Base-by-base conservation (phyloP, 2,329 filamentous ascomycete species). In the Dactylonectria macrodidyma region DNA sequence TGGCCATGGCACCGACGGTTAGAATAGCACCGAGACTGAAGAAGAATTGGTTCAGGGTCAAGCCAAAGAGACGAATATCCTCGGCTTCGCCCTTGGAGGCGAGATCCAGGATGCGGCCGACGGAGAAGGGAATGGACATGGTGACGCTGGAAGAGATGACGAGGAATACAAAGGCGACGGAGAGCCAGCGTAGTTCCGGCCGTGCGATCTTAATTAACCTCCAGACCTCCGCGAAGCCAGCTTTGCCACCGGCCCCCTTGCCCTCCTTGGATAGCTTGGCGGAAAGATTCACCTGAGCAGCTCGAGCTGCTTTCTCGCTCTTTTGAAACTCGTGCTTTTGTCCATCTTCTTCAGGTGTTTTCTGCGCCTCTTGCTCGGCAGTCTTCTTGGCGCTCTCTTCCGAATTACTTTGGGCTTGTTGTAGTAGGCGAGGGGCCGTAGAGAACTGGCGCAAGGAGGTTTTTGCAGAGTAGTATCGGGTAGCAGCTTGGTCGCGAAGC, bases 41-140 rank as follows among this genome's bases (percentile, higher is more conserved):
- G 82, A 98, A 99, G 85, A 99, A 98, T 77, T 97, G 94, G 46
- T 90, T 91, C 77, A 97, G 85, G 50, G 92, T 93, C 67, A 98
- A 83, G 22, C 96, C 96, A 78, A 98, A 96, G 12, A 98, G 85
- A 62, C 89, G 89, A 41, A 87, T 86, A 22, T 90, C 92, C 59
- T 92, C 90, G 22, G 86, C 85, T 9, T 89, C 84, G 47, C 89
- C 87, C 76, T 95, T 92, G 10, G 95, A 97, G 9, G 95, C 94
- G 60, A 96, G 89, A 81, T 99, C 96, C 79, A 99, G 85, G 69
- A 99, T 97, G 78, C 95, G 95, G 64, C 96, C 96, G 72, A 99
- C 97, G 0, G 95, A 97, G 79, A 98, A 97, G 1, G 96, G 96
- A 67, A 99, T 93, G 2, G 94, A 95, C 93, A 99, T 97, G 65